Base-by-base conservation (phyloP, 768 basidiomycete genomes). In the Leccinum disarticulatum region DNA sequence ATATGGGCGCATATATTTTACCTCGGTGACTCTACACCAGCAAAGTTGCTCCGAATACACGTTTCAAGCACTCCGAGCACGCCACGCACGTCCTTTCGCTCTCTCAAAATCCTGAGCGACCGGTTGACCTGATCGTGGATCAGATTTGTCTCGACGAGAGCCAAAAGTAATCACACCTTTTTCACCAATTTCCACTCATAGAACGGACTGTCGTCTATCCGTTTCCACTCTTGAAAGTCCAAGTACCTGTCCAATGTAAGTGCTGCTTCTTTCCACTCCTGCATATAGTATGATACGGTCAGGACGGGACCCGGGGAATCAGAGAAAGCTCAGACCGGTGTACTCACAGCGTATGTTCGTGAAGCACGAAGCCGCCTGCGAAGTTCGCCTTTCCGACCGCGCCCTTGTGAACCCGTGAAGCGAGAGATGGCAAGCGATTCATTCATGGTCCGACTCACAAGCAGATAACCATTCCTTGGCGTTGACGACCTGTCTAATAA, bases 401-500 rank as follows among this genome's bases (percentile, higher is more conserved):
- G 77, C 93, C 94, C 93, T 94, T 35, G 41, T 22, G 13, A 13
- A 59, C 25, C 25, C 35, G n/a, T 61, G 17, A 59, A 55, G 17
- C 3, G 54, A n/a, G 10, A 57, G 10, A 57, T 38, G 30, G 2
- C n/a, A n/a, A 9, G 15, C 0, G 1, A 46, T n/a, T 3, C 7
- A 46, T n/a, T 1, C 7, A 46, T 2, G 51, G n/a, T 25, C 8
- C 11, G 46, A 71, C 79, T 64, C 70, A 95, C 95, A 98, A 51
- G 93, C 93, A 27, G 88, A 85, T 48, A 96, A 71, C 85, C 87
- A 98, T 75, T 99, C 96, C 70, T 97, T 93, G 4, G 91, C 82
- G 69, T 98, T 98, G 47, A 99, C 97, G 17, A 96, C 68, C 71
- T 99, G 96, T 15, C 96, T 81, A 51, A 94, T 91, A 36, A 92